These are phyloP conservation scores for Phragmites australis DNA, from an alignment of 176 grass and related monocot genomes.

Conservation along the genomic window DNA sequence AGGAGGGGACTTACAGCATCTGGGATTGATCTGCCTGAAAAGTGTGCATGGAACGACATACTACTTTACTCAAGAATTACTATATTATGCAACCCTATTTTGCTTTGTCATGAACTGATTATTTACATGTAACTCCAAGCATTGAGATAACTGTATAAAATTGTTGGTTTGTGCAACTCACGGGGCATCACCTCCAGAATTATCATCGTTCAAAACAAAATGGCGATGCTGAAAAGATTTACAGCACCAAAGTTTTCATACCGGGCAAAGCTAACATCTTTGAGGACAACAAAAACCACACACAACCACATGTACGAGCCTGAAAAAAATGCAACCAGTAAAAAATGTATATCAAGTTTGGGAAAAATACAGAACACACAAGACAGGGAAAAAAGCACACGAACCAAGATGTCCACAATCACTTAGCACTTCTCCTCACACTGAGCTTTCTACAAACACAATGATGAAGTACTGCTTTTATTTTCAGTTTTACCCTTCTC, in stretches of 20 bases:
- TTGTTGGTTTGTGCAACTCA: neutral
- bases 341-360: neutral
- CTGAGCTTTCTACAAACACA: neutral
- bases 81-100: neutral
- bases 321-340: neutral
- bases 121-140: slow-evolving; percentile 3
- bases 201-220: neutral
- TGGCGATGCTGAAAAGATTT: neutral
- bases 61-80: neutral
- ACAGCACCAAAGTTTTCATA: neutral
- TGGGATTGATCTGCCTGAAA: slow-evolving; percentile 27
- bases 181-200: neutral
- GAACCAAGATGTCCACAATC: neutral
- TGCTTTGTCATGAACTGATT: slow-evolving; percentile 30
- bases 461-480: neutral
- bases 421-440: neutral
- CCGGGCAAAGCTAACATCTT: neutral
- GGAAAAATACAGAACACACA: neutral
- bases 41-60: neutral
- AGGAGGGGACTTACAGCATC: slow-evolving; percentile 32
- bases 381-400: no score
- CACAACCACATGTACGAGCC: neutral
- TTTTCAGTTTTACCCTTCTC: no score
- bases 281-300: neutral
- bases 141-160: neutral